Percentiles rank a stretch among this genome's conserved stretches.
phyloP scores from a whole-genome alignment of 75 land plant species.

The Isoetes taiwanensis region DNA sequence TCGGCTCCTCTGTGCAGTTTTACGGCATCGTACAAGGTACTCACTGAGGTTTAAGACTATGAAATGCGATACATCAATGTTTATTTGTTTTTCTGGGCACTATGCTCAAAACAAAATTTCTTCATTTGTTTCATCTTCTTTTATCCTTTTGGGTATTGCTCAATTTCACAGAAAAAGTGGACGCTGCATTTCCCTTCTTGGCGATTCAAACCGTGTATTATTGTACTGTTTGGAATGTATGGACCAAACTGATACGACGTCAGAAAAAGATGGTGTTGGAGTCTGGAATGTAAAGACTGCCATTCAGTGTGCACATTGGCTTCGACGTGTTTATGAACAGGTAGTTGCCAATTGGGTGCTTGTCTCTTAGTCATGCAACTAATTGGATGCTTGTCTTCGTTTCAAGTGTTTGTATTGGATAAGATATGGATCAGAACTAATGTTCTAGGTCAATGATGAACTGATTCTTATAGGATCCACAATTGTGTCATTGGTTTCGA shows the following conservation, averaged over 20 bases:
- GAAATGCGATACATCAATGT: neutral
- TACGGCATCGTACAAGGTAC: conserved; percentile 57
- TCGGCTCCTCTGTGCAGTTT: conserved; percentile 37
- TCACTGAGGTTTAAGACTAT: neutral
- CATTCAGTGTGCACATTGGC: conserved; percentile 56
- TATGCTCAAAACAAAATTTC: neutral
- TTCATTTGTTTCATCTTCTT: neutral
- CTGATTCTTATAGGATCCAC: no score
- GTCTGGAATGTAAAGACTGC: conserved; percentile 38
- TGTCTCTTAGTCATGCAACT: no score
- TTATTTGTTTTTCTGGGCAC: neutral
- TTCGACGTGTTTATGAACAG: conserved; percentile 88
- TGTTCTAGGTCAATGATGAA: no score
- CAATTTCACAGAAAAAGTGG: conserved; percentile 39
- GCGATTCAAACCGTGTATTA: conserved; percentile 50
- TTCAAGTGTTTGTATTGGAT: no score
- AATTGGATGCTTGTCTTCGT: no score
- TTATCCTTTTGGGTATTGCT: no score
- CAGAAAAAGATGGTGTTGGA: conserved; percentile 11
- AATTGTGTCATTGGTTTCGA: no score
- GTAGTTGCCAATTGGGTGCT: no score
- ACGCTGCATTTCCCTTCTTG: conserved; percentile 47
- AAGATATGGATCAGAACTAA: no score
- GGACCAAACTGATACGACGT: conserved; percentile 13
- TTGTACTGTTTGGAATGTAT: conserved; percentile 49